phyloP scores from a whole-genome alignment of 805 yeast species.

The Cyberlindnera euphorbiiphila region DNA sequence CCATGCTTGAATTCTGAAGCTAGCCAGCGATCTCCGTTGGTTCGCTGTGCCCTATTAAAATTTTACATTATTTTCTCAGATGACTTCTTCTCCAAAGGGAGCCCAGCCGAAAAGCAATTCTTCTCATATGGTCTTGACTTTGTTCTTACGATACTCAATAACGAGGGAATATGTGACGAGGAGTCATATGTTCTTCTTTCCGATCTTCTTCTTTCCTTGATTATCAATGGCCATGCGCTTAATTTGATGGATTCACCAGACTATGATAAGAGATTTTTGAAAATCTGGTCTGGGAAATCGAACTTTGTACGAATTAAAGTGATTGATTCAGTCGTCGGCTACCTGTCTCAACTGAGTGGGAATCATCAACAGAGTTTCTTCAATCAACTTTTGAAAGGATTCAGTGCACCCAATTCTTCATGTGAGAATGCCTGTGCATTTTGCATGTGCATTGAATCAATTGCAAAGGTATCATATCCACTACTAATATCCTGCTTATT shows the following conservation, averaged over 20 bases:
- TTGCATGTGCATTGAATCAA: slow-evolving; percentile 16
- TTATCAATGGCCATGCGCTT: background rate
- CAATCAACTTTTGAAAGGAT: slow-evolving; percentile 25
- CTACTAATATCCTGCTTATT: slow-evolving; percentile 16
- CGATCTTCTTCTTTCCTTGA: background rate
- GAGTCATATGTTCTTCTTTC: slow-evolving; percentile 1
- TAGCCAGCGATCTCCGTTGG: slow-evolving; percentile 6
- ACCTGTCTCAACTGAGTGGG: slow-evolving; percentile 1
- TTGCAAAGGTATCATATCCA: slow-evolving; percentile 20
- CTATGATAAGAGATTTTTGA: slow-evolving; percentile 1
- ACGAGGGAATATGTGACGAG: slow-evolving; percentile 5
- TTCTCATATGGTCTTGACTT: background rate
- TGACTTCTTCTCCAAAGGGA: slow-evolving; percentile 26
- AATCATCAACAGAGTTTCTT: slow-evolving; percentile 17
- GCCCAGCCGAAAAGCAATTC: background rate
- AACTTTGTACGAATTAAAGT: slow-evolving; percentile 12
- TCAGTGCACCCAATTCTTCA: slow-evolving; percentile 23
- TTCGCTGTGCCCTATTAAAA: slow-evolving; percentile 27
- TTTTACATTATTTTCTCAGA: slow-evolving; percentile 28
- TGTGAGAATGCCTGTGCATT: slow-evolving; percentile 29
- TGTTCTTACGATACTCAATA: slow-evolving; percentile 2
- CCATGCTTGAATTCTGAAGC: slow-evolving; percentile 7
- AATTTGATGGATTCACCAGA: slow-evolving; percentile 2
- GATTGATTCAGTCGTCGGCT: background rate
- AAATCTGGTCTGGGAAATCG: slow-evolving; percentile 11